Base-by-base conservation (phyloP, 345 rosid species). In the Turnera subulata region DNA sequence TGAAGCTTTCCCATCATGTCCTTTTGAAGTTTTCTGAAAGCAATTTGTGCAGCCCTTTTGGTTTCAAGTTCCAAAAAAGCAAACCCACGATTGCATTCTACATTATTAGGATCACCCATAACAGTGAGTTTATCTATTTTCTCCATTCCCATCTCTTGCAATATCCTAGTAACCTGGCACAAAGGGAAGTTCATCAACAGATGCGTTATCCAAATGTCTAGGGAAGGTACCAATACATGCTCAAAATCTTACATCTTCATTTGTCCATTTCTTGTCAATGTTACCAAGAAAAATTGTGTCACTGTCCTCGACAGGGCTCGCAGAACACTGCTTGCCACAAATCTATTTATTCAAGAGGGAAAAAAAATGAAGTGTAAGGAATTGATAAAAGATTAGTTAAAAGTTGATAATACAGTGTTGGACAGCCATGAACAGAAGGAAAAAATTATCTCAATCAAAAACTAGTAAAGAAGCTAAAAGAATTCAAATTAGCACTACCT, bases 221-320 rank as follows among this genome's bases (percentile, higher is more conserved):
- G 29, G 11, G 32, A 56, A 46, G 32, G 39, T 54, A 49, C 33
- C 53, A 56, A 61, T 22, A 50, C 6, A 42, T 13, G 24, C 1
- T 7, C 9, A 50, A 50, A 42, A 37, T 20, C 76, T 65, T 71
- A 71, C 76, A 66, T 71, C 76, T 46, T 51, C 63, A 26, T 56
- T 53, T 47, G 25, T 61, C 76, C 76, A 71, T 26, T 56, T 66
- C 64, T 56, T 71, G 64, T 65, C 65, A 57, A 71, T 65, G 46
- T 66, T 71, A 38, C 76, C 76, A 50, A 71, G 67, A 56, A 60
- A 71, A 47, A 71, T 50, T 17, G 76, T 71, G 64, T 65, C 76
- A 52, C 65, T 65, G 38, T 67, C 76, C 51, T 65, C 76, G 46
- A 66, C 76, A 21, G 64, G 71, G 24, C 54, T 54, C 20, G 64